A percentile compares a stretch with the other conserved stretches of the same genome.
Conservation (phyloP, 2,329 filamentous ascomycete genomes). For the Trichoderma harzianum region DNA sequence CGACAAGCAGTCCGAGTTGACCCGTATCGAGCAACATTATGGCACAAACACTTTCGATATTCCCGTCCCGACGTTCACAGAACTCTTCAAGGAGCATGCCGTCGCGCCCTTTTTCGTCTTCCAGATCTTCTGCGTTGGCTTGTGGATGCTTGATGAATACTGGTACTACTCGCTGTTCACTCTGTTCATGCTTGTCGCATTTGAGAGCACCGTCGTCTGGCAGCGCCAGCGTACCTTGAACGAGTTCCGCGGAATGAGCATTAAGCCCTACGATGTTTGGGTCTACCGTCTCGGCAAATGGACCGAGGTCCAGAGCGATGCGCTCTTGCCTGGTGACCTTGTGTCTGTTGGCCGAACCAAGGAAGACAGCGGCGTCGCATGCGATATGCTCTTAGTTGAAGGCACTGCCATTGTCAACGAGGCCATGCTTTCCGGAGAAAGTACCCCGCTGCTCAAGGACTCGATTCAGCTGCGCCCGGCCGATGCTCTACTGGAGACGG, state of each 20-base stretch:
- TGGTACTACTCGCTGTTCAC: constrained; percentile 99
- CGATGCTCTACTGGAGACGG: constrained; percentile 76
- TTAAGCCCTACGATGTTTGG: constrained; percentile 95
- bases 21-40: constrained; percentile 85
- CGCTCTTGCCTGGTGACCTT: constrained; percentile 87
- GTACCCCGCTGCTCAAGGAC: constrained; percentile 93
- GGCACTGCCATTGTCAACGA: constrained; percentile 98
- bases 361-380: constrained; percentile 94
- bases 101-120: constrained; percentile 99
- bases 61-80: constrained; percentile 89
- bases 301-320: constrained; percentile 85
- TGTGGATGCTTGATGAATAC: constrained; percentile 99
- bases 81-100: constrained; percentile 96
- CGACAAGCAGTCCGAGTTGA: constrained; percentile 68
- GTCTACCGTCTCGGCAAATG: constrained; percentile 85
- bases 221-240: constrained; percentile 92
- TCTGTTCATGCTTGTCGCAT: constrained; percentile 94
- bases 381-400: constrained; percentile 93
- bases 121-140: constrained; percentile 95
- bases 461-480: constrained; percentile 85
- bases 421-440: constrained; percentile 98
- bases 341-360: constrained; percentile 91
- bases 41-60: constrained; percentile 97
- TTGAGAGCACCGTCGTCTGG: constrained; percentile 99
- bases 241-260: constrained; percentile 98